These are phyloP conservation scores for Thalassia testudinum DNA, from an alignment of 116 monocot genomes.

Conservation along the genomic window DNA sequence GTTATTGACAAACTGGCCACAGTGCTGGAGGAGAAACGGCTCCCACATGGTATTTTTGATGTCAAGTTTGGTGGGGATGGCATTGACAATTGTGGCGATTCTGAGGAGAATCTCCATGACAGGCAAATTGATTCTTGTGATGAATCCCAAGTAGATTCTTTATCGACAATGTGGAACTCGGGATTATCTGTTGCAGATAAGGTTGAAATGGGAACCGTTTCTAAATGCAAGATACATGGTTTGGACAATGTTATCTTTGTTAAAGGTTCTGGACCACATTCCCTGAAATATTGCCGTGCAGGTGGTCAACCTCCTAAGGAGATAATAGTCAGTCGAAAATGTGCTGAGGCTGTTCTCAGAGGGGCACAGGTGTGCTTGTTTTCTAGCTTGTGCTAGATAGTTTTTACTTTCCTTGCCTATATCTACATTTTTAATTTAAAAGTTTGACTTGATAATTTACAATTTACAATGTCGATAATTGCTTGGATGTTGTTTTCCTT, in stretches of 20 bases:
- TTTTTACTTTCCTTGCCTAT: too few species aligned
- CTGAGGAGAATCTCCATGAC: too few species aligned
- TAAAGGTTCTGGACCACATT: conserved; percentile 80
- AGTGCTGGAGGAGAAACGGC: conserved; percentile 19
- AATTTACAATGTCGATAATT: too few species aligned
- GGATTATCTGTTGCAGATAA: too few species aligned
- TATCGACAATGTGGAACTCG: too few species aligned
- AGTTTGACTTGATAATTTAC: too few species aligned
- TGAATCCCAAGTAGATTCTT: too few species aligned
- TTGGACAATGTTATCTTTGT: conserved; percentile 75
- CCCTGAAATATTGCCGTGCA: conserved; percentile 19
- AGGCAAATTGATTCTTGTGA: too few species aligned
- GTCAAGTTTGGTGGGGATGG: background rate
- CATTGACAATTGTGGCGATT: too few species aligned
- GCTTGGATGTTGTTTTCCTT: too few species aligned
- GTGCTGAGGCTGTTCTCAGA: conserved; percentile 97
- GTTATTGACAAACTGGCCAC: conserved; percentile 37
- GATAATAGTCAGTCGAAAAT: conserved; percentile 96
- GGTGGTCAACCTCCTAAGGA: conserved; percentile 49
- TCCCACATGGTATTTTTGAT: conserved; percentile 3
- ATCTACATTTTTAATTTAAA: too few species aligned
- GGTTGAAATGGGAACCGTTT: conserved; percentile 1
- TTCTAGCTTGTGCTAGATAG: too few species aligned
- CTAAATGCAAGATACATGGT: conserved; percentile 42
- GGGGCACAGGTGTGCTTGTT: conserved; percentile 69